Evolutionary conservation across 495 filamentous ascomycete genomes (phyloP).

Genomic region (Cairneyella variabilis): DNA sequence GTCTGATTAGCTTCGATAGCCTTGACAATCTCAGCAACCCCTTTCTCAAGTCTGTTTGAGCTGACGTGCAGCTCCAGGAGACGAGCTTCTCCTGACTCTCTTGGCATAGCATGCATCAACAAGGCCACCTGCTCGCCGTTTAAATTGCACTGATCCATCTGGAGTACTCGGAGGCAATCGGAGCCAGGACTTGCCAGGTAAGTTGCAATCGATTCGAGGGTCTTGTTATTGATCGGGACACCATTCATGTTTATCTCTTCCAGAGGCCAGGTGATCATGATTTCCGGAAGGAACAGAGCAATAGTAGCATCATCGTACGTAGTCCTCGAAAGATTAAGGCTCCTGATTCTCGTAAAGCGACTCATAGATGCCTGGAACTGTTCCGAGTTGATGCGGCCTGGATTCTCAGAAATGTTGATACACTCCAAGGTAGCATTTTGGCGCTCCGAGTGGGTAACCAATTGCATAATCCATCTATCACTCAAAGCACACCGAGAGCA

Average conservation of each 20-base stretch:
- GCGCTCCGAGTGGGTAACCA: constrained; percentile 53
- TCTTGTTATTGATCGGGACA: constrained; percentile 53
- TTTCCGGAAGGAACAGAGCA: constrained; percentile 62
- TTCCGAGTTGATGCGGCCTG: constrained; percentile 64
- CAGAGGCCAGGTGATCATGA: constrained; percentile 67
- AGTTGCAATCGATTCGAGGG: constrained; percentile 55
- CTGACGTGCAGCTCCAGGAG: constrained; percentile 75
- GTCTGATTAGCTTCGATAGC: constrained; percentile 61
- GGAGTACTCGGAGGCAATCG: constrained; percentile 59
- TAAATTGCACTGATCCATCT: constrained; percentile 76
- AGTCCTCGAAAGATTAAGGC: constrained; percentile 67
- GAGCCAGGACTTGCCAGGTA: constrained; percentile 64
- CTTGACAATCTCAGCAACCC: constrained; percentile 60
- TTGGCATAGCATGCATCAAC: constrained; percentile 70
- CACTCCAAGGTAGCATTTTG: constrained; percentile 73
- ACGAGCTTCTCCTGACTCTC: constrained; percentile 45
- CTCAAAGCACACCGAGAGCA: constrained; percentile 73
- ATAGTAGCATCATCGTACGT: constrained; percentile 58
- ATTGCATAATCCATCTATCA: constrained; percentile 50
- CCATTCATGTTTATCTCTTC: constrained; percentile 68
- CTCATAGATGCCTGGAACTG: constrained; percentile 42
- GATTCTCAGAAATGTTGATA: constrained; percentile 73
- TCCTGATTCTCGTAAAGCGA: constrained; percentile 55
- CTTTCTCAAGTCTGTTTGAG: constrained; percentile 74
- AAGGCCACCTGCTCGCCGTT: constrained; percentile 73